phyloP scores from a whole-genome alignment of 306 rosid species.

The Rubus idaeus region DNA sequence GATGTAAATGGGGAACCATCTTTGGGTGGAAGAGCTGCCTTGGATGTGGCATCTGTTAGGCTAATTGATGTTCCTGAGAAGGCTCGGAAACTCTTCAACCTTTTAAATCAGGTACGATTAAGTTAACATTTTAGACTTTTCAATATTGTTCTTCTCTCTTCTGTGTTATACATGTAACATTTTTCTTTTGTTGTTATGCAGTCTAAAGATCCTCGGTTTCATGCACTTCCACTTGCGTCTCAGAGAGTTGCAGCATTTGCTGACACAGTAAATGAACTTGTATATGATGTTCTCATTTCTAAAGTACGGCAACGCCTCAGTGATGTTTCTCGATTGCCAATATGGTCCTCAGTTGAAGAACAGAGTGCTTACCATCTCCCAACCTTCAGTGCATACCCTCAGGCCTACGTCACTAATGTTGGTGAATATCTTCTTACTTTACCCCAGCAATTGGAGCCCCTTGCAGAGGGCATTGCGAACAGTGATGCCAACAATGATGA shows the following conservation, averaged over 20 bases:
- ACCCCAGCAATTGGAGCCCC: slow-evolving; percentile 99
- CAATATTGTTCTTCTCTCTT: not conserved
- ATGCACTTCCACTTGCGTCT: slow-evolving; percentile 90
- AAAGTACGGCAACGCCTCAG: slow-evolving; percentile 94
- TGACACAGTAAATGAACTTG: slow-evolving; percentile 93
- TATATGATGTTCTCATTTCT: slow-evolving; percentile 94
- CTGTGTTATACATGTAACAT: not conserved
- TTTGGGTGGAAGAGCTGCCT: slow-evolving; percentile 89
- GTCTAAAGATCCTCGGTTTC: slow-evolving; percentile 99
- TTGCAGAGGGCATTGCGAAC: slow-evolving; percentile 90
- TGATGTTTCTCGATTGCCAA: slow-evolving; percentile 79
- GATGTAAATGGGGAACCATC: slow-evolving; percentile 48
- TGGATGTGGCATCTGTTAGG: slow-evolving; percentile 87
- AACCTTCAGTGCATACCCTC: slow-evolving; percentile 92
- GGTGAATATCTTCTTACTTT: slow-evolving; percentile 96
- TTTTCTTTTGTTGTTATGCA: slow-evolving; percentile 45
- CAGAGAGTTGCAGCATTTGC: slow-evolving; percentile 94
- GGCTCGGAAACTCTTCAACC: slow-evolving; percentile 89
- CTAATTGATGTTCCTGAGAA: slow-evolving; percentile 85
- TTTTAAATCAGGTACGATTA: slow-evolving; percentile 71
- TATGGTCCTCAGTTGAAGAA: slow-evolving; percentile 92
- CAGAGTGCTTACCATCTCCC: slow-evolving; percentile 82
- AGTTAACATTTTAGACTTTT: slow-evolving; percentile 4
- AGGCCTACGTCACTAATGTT: slow-evolving; percentile 79
- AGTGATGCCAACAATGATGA: slow-evolving; percentile 74